Conservation (phyloP, 2,329 filamentous ascomycete genomes). For the Fusarium sp. region DNA sequence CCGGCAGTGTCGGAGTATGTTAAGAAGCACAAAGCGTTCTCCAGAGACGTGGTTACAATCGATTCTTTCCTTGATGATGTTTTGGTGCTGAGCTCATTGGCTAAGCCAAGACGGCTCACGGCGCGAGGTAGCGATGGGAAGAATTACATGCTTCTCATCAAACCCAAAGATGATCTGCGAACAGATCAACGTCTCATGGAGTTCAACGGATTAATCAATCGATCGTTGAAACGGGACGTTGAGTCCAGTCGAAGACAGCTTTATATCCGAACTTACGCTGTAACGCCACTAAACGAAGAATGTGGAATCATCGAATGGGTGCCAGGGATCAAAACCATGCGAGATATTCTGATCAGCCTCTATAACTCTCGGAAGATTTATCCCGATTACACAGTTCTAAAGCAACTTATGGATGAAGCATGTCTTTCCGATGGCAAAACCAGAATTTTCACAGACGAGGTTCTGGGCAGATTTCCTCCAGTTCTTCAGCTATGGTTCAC, state of each 20-base stretch:
- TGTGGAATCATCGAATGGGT: conserved; percentile 99
- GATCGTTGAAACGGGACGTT: conserved; percentile 89
- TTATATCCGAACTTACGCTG: conserved; percentile 96
- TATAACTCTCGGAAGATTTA: conserved; percentile 80
- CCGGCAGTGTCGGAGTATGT: conserved; percentile 79
- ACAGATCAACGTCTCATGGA: conserved; percentile 99
- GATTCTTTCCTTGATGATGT: conserved; percentile 86
- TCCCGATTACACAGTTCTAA: conserved; percentile 77
- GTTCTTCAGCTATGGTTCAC: conserved; percentile 96
- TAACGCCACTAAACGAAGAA: conserved; percentile 96
- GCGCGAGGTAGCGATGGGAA: conserved; percentile 91
- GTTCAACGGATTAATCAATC: conserved; percentile 98
- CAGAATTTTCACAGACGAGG: conserved; percentile 75
- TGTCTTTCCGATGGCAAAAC: conserved; percentile 69
- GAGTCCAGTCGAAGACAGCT: conserved; percentile 90
- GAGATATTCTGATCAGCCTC: conserved; percentile 86
- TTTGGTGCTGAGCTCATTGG: conserved; percentile 87
- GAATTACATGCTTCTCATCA: conserved; percentile 90
- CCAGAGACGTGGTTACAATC: conserved; percentile 87
- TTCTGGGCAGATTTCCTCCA: conserved; percentile 77
- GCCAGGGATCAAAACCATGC: conserved; percentile 91
- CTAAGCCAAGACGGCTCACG: conserved; percentile 90
- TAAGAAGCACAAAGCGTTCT: conserved; percentile 86
- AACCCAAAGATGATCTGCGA: conserved; percentile 96
- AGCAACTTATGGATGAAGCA: conserved; percentile 72